Conservation (phyloP, 345 rosid genomes). For the Angophora floribunda region DNA sequence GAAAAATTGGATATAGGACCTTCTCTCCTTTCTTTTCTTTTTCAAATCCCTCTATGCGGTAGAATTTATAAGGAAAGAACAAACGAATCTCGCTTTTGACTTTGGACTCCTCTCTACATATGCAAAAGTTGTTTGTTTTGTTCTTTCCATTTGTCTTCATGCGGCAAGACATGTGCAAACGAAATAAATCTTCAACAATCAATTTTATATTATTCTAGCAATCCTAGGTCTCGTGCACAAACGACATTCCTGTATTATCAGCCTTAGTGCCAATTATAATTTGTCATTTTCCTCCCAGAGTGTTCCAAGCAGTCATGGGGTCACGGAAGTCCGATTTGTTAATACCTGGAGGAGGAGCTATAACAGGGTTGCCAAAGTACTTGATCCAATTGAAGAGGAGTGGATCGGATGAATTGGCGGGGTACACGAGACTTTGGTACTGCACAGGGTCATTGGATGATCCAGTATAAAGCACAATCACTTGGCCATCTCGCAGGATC, state of each 20-base stretch:
- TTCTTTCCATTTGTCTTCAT: too few relatives aligned
- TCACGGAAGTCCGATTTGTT: constrained; percentile 63
- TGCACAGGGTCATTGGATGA: constrained; percentile 55
- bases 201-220: too few relatives aligned
- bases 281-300: constrained; percentile 69
- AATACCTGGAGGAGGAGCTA: constrained; percentile 60
- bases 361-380: constrained; percentile 54
- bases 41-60: too few relatives aligned
- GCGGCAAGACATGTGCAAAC: too few relatives aligned
- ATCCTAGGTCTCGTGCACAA: neutral
- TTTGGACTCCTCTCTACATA: too few relatives aligned
- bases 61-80: too few relatives aligned
- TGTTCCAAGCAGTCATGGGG: constrained; percentile 78
- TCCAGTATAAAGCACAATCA: constrained; percentile 80
- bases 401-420: constrained; percentile 53
- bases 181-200: too few relatives aligned
- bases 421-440: constrained; percentile 81
- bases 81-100: too few relatives aligned
- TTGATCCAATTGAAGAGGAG: constrained; percentile 64
- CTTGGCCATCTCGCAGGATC: constrained; percentile 58
- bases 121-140: too few relatives aligned
- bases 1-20: too few relatives aligned
- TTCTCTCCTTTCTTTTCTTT: too few relatives aligned
- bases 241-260: constrained; percentile 48
- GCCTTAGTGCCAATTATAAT: constrained; percentile 58